Base-by-base conservation (phyloP, 805 yeast genomes). In the Cyberlindnera galapagoensis region DNA sequence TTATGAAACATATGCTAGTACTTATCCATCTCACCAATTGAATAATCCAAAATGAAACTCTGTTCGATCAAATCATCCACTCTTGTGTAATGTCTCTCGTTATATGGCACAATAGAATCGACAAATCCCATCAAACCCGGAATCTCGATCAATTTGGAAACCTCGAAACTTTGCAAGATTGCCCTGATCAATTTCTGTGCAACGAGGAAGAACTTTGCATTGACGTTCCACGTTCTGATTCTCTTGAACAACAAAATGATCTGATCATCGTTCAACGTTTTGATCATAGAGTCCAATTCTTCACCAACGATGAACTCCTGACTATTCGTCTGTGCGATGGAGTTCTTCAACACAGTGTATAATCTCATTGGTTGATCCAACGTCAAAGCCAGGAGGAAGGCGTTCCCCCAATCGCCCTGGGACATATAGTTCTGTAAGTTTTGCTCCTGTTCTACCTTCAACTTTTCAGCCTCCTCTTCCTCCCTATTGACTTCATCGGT, bases 151-250 rank as follows among this genome's bases (percentile, higher is more conserved):
- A 88, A 55, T 35, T 65, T 65, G 13, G 74, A 75, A 19, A 80
- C 62, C 14, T 69, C 62, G 44, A 74, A 74, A 28, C 63, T 65
- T 25, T 62, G 58, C 38, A 92, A 60, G 21, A 90, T 59, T 16
- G 83, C 78, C 42, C 73, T 67, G 32, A 90, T 66, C 25, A 87
- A 60, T 36, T 75, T 76, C 58, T 90, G 98, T 9, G 95, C 83
- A 35, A 85, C 71, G 31, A 71, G 75, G 50, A 84, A 84, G 22
- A 85, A 77, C 49, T 76, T 75, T 33, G 84, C 81, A 56, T 86
- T 90, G 27, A 94, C 80, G 55, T 92, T 92, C 99, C 99, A 92
- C 52, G 86, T 95, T 47, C 97, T 74, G 14, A 88, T 67, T 48
- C 94, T 77, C 49, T 74, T 73, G 55, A 92, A 70, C 16, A 92